These are phyloP conservation scores for Pholiota conissans DNA, from an alignment of 768 basidiomycete species.

Conservation along the genomic window DNA sequence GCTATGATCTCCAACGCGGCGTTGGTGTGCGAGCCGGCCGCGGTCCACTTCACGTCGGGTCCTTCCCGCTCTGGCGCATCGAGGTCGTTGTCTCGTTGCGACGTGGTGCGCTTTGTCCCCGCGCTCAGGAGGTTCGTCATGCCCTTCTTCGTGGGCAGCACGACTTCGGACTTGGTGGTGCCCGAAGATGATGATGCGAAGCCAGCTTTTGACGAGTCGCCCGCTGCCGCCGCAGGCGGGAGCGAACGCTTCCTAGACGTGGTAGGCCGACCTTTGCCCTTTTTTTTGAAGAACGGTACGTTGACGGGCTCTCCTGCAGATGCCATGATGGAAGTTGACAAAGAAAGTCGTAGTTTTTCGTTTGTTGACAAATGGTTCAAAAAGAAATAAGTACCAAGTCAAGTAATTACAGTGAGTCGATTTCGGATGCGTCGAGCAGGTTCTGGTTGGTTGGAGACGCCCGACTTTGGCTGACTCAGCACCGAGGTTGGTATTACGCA, in stretches of 20 bases:
- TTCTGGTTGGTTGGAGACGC: background rate
- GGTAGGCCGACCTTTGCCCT: slow-evolving; percentile 73
- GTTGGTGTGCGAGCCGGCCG: slow-evolving; percentile 73
- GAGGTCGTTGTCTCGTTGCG: slow-evolving; percentile 64
- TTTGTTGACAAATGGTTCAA: background rate
- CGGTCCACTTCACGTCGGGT: slow-evolving; percentile 77
- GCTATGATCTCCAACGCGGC: slow-evolving; percentile 74
- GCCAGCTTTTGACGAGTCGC: slow-evolving; percentile 19
- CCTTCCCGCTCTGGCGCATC: slow-evolving; percentile 58
- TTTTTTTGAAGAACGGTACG: slow-evolving; percentile 86
- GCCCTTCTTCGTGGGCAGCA: slow-evolving; percentile 73
- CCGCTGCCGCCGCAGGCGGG: slow-evolving; percentile 48
- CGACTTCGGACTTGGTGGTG: slow-evolving; percentile 65
- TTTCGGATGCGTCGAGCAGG: background rate
- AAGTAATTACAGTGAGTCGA: background rate
- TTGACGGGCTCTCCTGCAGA: slow-evolving; percentile 36
- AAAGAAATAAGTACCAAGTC: background rate
- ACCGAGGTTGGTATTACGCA: background rate
- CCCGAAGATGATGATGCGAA: slow-evolving; percentile 33
- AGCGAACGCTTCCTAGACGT: slow-evolving; percentile 74
- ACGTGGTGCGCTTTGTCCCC: slow-evolving; percentile 47
- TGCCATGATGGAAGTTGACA: slow-evolving; percentile 35
- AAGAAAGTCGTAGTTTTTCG: background rate
- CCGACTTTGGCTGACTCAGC: slow-evolving; percentile 2
- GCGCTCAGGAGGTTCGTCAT: slow-evolving; percentile 67